Evolutionary conservation across 176 grass and related monocot species (phyloP).

Genomic region (Elaeis guineensis): DNA sequence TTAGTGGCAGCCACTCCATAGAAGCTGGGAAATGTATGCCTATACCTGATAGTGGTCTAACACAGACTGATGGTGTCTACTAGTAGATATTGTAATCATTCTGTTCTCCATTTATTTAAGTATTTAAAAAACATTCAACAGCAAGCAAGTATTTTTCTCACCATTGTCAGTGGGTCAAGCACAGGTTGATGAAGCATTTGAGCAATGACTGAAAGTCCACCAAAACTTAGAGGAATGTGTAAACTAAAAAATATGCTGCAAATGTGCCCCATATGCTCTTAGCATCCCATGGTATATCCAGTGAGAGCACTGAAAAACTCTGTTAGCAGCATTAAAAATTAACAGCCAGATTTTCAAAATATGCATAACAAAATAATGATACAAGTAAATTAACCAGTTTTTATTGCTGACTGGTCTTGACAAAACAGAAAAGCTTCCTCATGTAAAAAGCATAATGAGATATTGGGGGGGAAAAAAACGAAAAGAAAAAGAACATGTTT

Average conservation of each 20-base stretch:
- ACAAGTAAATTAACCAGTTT: neutral
- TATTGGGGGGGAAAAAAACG: too few relatives aligned
- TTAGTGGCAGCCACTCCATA: too few relatives aligned
- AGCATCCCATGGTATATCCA: slow-evolving; percentile 56
- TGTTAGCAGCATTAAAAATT: slow-evolving; percentile 1
- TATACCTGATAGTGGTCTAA: too few relatives aligned
- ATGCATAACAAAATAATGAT: neutral
- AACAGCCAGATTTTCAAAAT: neutral
- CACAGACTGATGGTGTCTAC: too few relatives aligned
- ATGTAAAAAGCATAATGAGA: too few relatives aligned
- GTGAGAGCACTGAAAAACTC: slow-evolving; percentile 43
- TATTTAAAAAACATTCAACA: too few relatives aligned
- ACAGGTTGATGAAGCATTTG: slow-evolving; percentile 40
- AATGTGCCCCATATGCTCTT: slow-evolving; percentile 66
- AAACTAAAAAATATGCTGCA: slow-evolving; percentile 74
- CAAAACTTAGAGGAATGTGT: slow-evolving; percentile 84
- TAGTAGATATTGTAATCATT: too few relatives aligned
- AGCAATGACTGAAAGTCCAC: slow-evolving; percentile 56
- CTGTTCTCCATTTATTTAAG: too few relatives aligned
- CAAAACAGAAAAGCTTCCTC: too few relatives aligned
- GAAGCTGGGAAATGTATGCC: too few relatives aligned
- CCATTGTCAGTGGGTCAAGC: slow-evolving; percentile 55
- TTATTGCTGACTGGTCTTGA: too few relatives aligned
- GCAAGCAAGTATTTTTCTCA: slow-evolving; percentile 18
- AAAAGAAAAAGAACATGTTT: too few relatives aligned